Evolutionary conservation across 2,329 filamentous ascomycete genomes (phyloP), one percentile per base, ranked within the genome.

Genomic region (Talaromyces sp.): DNA sequence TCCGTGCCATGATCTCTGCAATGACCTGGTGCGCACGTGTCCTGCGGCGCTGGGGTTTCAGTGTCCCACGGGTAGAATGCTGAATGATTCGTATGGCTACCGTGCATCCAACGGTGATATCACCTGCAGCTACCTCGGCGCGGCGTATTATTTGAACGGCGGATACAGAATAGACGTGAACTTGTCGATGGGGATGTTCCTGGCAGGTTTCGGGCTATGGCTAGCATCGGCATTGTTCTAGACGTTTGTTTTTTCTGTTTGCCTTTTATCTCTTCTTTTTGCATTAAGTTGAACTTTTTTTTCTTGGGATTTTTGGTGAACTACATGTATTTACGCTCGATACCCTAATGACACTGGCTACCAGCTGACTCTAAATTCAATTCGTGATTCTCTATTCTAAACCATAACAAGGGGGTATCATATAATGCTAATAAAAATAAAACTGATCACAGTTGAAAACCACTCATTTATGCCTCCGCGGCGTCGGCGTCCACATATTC

Each of bases 1-100:
- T 9, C 94, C 94, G 0, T 97, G 93, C 69, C 85, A 90, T 62
- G 89, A 96, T 65, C 77, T 97, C 56, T 99, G 94, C 77, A 94
- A 92, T 71, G 85, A 88, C 58, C 81, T 99, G 1, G 90, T 96
- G 11, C 87, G 89, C 75, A 91, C 85, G 70, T 99, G 94, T 75
- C 93, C 94, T 0, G 83, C 91, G 0, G 75, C 81, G 0, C 78
- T 99, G 66, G 80, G 82, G 0, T 97, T 99, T 68, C 77, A 72
- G 1, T 99, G 94, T 75, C 93, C 94, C 1, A 67, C 69, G 1
- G 78, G 78, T 0, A 70, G 70, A 41, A 80, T 78, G 53, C 64
- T 83, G 56, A 78, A 81, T 64, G 68, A 71, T 11, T 81, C 81
- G 32, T 86, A 86, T 69, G 82, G 83, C 5, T 69, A 65, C 58